phyloP scores from a whole-genome alignment of 331 rosid genomes.

The Malus hybrid region DNA sequence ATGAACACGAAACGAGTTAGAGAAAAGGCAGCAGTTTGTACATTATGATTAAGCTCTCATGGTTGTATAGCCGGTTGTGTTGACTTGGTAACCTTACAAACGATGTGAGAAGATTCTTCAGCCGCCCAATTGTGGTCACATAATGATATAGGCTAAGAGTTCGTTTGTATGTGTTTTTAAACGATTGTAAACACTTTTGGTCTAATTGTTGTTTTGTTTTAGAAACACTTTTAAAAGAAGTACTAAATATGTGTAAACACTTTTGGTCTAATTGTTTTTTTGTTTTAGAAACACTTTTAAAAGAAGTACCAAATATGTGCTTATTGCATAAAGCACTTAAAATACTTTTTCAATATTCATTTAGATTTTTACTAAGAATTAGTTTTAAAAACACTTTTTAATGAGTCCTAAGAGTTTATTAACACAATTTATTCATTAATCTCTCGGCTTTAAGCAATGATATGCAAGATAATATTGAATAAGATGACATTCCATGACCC shows the following conservation, averaged over 20 bases:
- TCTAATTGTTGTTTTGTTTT: too few species aligned
- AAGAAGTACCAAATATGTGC: too few species aligned
- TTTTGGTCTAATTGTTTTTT: too few species aligned
- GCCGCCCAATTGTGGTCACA: not conserved
- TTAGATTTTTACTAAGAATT: too few species aligned
- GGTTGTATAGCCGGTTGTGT: not conserved
- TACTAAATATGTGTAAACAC: too few species aligned
- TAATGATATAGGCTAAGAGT: not conserved
- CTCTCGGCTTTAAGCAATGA: not conserved
- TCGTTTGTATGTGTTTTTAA: too few species aligned
- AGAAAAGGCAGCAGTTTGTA: not conserved
- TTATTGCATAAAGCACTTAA: too few species aligned
- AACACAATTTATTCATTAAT: not conserved
- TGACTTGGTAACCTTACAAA: not conserved
- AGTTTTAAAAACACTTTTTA: too few species aligned
- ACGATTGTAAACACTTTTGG: too few species aligned
- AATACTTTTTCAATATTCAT: too few species aligned
- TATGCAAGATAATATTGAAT: not conserved
- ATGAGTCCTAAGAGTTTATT: not conserved
- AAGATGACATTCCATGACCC: not conserved
- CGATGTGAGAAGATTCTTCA: not conserved
- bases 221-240: too few species aligned
- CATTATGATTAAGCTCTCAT: not conserved
- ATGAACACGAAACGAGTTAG: not conserved
- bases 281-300: too few species aligned